A percentile compares a stretch with the other conserved stretches of the same genome.
phyloP scores from a whole-genome alignment of 768 basidiomycete genomes.

The Rhodosporidiobolus odoratus region DNA sequence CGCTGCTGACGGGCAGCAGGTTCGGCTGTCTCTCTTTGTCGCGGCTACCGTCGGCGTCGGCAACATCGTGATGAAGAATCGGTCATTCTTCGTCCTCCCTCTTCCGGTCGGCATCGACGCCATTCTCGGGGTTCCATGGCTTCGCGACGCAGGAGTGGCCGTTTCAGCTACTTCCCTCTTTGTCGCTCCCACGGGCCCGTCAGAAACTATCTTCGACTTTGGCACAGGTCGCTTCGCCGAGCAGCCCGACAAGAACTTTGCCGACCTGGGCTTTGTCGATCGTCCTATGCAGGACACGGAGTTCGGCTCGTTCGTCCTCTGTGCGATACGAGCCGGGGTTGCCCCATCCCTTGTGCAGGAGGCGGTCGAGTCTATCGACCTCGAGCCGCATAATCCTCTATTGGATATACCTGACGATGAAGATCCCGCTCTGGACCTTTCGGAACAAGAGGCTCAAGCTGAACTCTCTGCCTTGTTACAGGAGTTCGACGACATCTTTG shows the following conservation, averaged over 20 bases:
- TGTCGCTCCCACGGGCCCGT: not conserved
- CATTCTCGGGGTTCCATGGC: slow-evolving; percentile 15
- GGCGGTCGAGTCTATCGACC: not conserved
- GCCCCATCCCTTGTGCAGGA: too few species aligned
- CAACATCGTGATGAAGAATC: not conserved
- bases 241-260: not conserved
- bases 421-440: not conserved
- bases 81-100: slow-evolving; percentile 3
- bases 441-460: not conserved
- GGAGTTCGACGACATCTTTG: slow-evolving; percentile 3
- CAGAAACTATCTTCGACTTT: not conserved
- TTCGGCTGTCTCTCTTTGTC: slow-evolving; percentile 2
- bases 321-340: not conserved
- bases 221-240: not conserved
- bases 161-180: not conserved
- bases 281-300: not conserved
- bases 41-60: not conserved
- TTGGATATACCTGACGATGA: slow-evolving; percentile 1
- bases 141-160: not conserved
- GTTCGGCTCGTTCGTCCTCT: not conserved
- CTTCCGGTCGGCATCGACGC: slow-evolving; percentile 10
- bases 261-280: slow-evolving; percentile 2
- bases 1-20: not conserved
- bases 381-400: slow-evolving; percentile 19
- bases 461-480: not conserved